Conservation (phyloP, 345 rosid species). For the Lumnitzera littorea region DNA sequence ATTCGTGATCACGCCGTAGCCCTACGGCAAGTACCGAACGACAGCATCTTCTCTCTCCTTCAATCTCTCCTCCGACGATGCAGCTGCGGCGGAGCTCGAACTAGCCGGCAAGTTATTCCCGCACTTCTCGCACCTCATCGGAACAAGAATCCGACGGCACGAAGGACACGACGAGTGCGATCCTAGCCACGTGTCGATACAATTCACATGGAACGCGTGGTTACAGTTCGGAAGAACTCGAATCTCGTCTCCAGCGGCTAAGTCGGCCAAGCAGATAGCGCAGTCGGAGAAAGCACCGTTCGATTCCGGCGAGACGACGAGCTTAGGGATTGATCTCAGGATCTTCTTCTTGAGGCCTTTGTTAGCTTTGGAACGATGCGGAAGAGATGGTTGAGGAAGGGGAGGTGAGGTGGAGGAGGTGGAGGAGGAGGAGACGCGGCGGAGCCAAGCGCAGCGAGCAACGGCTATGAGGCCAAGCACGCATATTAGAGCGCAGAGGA, state of each 20-base stretch:
- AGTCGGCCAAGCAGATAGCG: constrained; percentile 72
- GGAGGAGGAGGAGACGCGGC: constrained; percentile 45
- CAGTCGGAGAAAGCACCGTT: constrained; percentile 51
- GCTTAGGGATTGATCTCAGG: constrained; percentile 67
- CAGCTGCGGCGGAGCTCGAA: constrained; percentile 5
- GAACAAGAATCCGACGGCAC: constrained; percentile 37
- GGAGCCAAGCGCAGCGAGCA: constrained; percentile 89
- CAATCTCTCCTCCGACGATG: constrained; percentile 2
- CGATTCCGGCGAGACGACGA: constrained; percentile 44
- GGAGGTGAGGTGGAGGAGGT: constrained; percentile 8
- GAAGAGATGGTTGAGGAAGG: constrained; percentile 8
- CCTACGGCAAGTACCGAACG: constrained; percentile 6
- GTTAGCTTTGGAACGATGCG: constrained; percentile 45
- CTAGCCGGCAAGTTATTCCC: constrained; percentile 16
- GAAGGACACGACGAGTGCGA: constrained; percentile 96
- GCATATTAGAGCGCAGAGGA: constrained; percentile 83
- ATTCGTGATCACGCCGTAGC: not conserved
- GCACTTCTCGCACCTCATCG: constrained; percentile 28
- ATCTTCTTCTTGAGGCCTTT: constrained; percentile 80
- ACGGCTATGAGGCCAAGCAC: constrained; percentile 77
- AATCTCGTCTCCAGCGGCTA: constrained; percentile 64
- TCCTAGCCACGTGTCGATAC: constrained; percentile 91
- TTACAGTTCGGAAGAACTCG: constrained; percentile 85
- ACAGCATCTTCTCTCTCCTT: constrained; percentile 13
- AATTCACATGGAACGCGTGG: constrained; percentile 77